Conservation (phyloP, 2,329 filamentous ascomycete species). For the Metarhizium sp. region DNA sequence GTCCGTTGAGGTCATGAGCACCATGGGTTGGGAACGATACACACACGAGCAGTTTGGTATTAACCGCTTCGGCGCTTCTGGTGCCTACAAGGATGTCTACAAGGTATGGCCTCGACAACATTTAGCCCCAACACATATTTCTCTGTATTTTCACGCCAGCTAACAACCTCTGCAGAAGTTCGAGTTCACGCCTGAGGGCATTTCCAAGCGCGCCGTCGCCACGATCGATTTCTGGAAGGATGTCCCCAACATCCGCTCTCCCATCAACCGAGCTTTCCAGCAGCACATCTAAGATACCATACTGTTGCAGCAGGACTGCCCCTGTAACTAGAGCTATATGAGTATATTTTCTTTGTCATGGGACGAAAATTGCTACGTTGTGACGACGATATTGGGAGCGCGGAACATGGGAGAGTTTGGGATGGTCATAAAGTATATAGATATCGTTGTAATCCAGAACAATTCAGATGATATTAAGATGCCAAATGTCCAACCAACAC, state of each 20-base stretch:
- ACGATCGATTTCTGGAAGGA: constrained; percentile 98
- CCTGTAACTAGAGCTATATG: constrained; percentile 1
- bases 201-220: constrained; percentile 85
- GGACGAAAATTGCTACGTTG: constrained; percentile 14
- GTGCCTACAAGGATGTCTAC: constrained; percentile 97
- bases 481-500: background rate
- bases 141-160: constrained; percentile 6
- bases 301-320: background rate
- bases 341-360: constrained; percentile 6
- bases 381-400: constrained; percentile 18
- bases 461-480: background rate
- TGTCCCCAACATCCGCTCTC: constrained; percentile 79
- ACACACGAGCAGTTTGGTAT: constrained; percentile 98
- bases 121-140: background rate
- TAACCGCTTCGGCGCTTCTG: constrained; percentile 96
- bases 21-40: constrained; percentile 98
- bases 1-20: constrained; percentile 94
- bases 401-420: constrained; percentile 12
- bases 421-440: constrained; percentile 14
- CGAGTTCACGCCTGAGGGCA: constrained; percentile 95
- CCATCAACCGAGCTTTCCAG: constrained; percentile 94
- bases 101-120: constrained; percentile 45
- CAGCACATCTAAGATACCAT: constrained; percentile 68
- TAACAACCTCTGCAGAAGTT: constrained; percentile 66
- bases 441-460: constrained; percentile 2